Evolutionary conservation across 345 rosid genomes (phyloP), one percentile per base, ranked within the genome.

Genomic region (Schrenkiella parvula): DNA sequence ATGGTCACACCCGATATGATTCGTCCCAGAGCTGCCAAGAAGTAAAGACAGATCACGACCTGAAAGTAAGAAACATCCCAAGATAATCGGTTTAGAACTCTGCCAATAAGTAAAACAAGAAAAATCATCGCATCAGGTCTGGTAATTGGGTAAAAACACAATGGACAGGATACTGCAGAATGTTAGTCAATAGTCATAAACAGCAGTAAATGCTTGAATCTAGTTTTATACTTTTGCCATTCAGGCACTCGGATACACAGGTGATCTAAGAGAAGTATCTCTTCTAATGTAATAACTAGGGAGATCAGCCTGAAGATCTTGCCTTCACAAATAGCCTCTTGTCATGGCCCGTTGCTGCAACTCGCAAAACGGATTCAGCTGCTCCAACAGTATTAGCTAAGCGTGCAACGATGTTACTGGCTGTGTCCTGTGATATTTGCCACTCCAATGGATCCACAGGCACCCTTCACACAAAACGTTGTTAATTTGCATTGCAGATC

Each of bases 401-500:
- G 83, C 91, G 85, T 0, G 91, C 97, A 52, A 88, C 80, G 35
- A 89, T 80, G 62, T 74, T 78, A 63, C 85, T 80, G 14, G 98
- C 99, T 6, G 95, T 82, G 64, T 88, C 96, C 73, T 89, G 96
- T 29, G 96, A 95, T 54, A 95, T 89, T 82, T 95, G 97, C 97
- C 99, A 91, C 81, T 93, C 96, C 46, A 93, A 83, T 4, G 98
- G 98, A 82, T 91, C 98, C 55, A 91, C 96, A 5, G 96, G 97
- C 19, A 89, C 89, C 77, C 99, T 88, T 56, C 60, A 57, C 59
- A 66, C 35, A 78, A 58, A 53, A 58, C 67, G 2, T 14, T 61
- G 5, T 35, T 25, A 57, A n/a, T 22, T 72, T 31, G 25, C 25
- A 23, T 48, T 8, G 70, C 6, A 25, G 9, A 52, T 39, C 29